Evolutionary conservation across 352 stramenopile genomes (phyloP).

Genomic region (Globisporangium polare): DNA sequence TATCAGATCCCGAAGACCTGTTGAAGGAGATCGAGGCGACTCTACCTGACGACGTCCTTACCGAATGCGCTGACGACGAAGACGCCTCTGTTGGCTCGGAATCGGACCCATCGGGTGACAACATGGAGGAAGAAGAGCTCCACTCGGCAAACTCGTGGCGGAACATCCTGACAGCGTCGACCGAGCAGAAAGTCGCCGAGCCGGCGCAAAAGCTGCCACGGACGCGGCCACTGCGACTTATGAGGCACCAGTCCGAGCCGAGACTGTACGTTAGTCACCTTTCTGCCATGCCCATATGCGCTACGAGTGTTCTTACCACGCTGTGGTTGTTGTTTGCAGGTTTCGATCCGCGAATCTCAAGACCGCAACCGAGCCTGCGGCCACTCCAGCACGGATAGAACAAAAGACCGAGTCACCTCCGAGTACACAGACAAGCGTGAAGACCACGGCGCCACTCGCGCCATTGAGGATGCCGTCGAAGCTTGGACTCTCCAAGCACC

Average conservation of each 20-base stretch:
- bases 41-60: slow-evolving; percentile 45
- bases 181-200: background rate
- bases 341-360: background rate
- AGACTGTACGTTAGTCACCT: slow-evolving; percentile 23
- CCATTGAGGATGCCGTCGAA: slow-evolving; percentile 12
- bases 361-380: background rate
- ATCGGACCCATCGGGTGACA: slow-evolving; percentile 67
- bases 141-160: slow-evolving; percentile 15
- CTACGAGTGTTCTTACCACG: background rate
- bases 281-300: background rate
- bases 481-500: slow-evolving; percentile 1
- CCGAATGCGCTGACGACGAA: slow-evolving; percentile 39
- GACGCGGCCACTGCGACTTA: slow-evolving; percentile 19
- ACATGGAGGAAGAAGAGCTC: slow-evolving; percentile 58
- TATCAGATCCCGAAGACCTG: slow-evolving; percentile 44
- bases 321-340: background rate
- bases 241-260: slow-evolving; percentile 31
- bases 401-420: background rate
- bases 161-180: background rate
- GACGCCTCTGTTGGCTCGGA: slow-evolving; percentile 57
- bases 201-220: slow-evolving; percentile 1
- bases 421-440: background rate
- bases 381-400: background rate
- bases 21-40: slow-evolving; percentile 65
- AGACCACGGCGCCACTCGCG: slow-evolving; percentile 1